Base-by-base conservation (phyloP, 441 rosid species). In the Corymbia citriodora region DNA sequence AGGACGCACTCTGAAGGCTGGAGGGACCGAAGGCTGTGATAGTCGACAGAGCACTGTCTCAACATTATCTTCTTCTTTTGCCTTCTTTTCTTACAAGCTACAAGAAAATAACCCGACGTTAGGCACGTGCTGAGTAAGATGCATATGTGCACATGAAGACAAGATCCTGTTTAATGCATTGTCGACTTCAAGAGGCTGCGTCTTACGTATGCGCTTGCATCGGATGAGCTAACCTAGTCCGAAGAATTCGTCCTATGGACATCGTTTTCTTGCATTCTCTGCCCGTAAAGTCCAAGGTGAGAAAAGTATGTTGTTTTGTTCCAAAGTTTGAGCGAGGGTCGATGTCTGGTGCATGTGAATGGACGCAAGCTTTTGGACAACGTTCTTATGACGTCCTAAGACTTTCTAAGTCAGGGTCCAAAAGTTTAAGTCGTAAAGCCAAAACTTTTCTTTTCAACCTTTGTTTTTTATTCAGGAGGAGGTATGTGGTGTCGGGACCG, bases 401-500 rank as follows among this genome's bases (percentile, higher is more conserved):
- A 70, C 81, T 17, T 36, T 40, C 8, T 33, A 18, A 19, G 82
- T 25, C 8, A 17, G 17, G 8, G 9, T 10, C 87, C 57, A n/a
- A 89, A 27, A 33, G 55, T 40, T 68, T 8, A 54, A 40, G 25
- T 59, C 19, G 12, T 23, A 31, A 33, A 50, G 23, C 53, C 18
- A 68, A 17, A 21, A 10, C 23, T 49, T 48, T 9, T 23, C 21
- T 54, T n/a, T 86, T 88, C 3, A 3, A 29, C 52, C 89, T 53
- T 18, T 10, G 55, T 55, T 85, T 40, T 40, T 40, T 40, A 40
- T 89, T 68, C 31, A 94, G 97, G 92, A 93, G 91, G 50, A 92
- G 91, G 88, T 89, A 91, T 85, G 81, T 91, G 93, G 89, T 94
- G 17, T 93, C 97, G 82, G 93, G 96, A 45, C 93, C 98, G 49